A percentile compares a stretch with the other conserved stretches of the same genome.
Conservation (phyloP, 2,329 filamentous ascomycete genomes). For the Sporothrix brasiliensis region DNA sequence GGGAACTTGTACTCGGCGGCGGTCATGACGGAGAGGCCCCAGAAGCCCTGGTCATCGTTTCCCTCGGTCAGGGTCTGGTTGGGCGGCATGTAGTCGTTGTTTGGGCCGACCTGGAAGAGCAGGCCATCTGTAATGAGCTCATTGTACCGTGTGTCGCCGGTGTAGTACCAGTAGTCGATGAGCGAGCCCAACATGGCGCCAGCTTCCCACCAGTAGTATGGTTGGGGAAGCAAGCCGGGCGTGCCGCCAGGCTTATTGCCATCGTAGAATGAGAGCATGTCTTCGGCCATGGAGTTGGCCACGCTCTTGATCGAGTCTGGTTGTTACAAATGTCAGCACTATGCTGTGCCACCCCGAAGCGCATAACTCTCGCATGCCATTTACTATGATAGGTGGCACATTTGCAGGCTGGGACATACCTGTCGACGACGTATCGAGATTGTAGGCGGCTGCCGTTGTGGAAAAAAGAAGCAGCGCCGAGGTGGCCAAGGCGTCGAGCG, state of each 20-base stretch:
- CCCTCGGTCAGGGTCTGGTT: slow-evolving; percentile 67
- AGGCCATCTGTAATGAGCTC: slow-evolving; percentile 67
- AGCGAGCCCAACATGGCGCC: slow-evolving; percentile 72
- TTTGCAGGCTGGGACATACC: background rate
- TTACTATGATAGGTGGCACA: background rate
- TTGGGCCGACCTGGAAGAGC: slow-evolving; percentile 71
- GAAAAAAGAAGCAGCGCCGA: slow-evolving; percentile 15
- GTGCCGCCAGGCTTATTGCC: slow-evolving; percentile 54
- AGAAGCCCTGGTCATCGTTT: slow-evolving; percentile 77
- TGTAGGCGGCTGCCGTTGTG: slow-evolving; percentile 25
- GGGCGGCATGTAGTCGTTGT: slow-evolving; percentile 75
- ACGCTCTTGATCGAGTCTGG: slow-evolving; percentile 54
- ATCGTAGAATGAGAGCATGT: slow-evolving; percentile 52
- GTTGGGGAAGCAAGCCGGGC: slow-evolving; percentile 51
- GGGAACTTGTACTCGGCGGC: slow-evolving; percentile 71
- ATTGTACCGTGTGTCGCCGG: slow-evolving; percentile 66
- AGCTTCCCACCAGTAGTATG: slow-evolving; percentile 62
- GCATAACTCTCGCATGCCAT: background rate
- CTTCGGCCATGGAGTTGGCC: slow-evolving; percentile 53
- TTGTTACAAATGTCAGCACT: background rate
- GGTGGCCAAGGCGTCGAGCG: slow-evolving; percentile 13
- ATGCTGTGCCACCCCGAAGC: slow-evolving; percentile 8
- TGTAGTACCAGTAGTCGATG: slow-evolving; percentile 74
- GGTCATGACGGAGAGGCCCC: slow-evolving; percentile 70
- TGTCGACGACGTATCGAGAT: slow-evolving; percentile 31